Evolutionary conservation across 2,329 filamentous ascomycete genomes (phyloP), one percentile per base, ranked within the genome.

Genomic region (Claviceps purpurea): DNA sequence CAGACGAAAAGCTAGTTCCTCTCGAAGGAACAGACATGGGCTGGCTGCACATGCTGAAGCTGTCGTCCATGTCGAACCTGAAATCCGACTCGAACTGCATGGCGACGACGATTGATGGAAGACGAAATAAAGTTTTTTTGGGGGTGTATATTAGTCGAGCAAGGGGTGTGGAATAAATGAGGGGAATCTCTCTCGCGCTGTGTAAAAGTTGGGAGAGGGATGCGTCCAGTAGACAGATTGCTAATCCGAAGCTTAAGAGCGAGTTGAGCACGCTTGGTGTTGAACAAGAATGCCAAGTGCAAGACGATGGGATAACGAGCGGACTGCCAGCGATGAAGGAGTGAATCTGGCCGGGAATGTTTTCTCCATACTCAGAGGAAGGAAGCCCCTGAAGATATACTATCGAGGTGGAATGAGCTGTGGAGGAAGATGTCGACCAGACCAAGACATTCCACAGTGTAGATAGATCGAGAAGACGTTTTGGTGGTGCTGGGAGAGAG

Each of bases 311-410:
- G 50, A 40, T 30, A 45, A 45, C 22, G 47, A 55, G 50, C 43
- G 24, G 42, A 49, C 42, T 51, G 52, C 41, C 43, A 40, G 22
- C 16, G 42, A 39, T 44, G 44, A 55, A 55, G 49, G 55, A 55
- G 51, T 49, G 61, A 58, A 56, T 63, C 59, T 64, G 60, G 61
- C 60, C 60, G 62, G 64, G 65, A 68, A 68, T 66, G 63, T 51
- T 64, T 60, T 54, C 58, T 61, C 59, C 51, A 56, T 59, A 54
- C 58, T 47, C 51, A 58, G 57, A 61, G 56, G 66, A 66, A 60
- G 66, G 65, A 64, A 60, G 59, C 60, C 59, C 60, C 63, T 65
- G 61, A 70, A 71, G 66, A 69, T 71, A 70, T 70, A 71, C 59
- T 59, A 59, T 59, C 56, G 60, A 63, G 59, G 57, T 62, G 66